A percentile compares a stretch with the other conserved stretches of the same genome.
Evolutionary conservation across 352 stramenopile genomes (phyloP).

Genomic region (Phytopythium chamaehyphon): DNA sequence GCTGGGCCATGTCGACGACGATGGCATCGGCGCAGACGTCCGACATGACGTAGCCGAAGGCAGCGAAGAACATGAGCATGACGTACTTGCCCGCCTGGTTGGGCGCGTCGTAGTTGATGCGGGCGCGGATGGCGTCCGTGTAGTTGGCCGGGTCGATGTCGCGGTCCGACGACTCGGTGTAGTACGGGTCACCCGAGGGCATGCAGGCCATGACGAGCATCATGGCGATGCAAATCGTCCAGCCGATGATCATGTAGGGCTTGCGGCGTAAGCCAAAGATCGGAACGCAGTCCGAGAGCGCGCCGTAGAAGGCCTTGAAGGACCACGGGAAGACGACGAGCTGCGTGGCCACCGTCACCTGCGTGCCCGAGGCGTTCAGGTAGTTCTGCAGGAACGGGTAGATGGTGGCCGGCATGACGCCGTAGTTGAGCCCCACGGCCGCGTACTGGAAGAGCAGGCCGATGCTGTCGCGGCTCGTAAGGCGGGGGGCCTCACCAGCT

Average conservation of each 20-base stretch:
- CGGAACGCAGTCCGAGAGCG: slow-evolving; percentile 5
- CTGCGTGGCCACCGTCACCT: slow-evolving; percentile 13
- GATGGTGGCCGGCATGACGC: slow-evolving; percentile 20
- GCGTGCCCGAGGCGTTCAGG: slow-evolving; percentile 23
- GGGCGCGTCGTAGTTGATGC: slow-evolving; percentile 17
- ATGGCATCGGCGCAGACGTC: slow-evolving; percentile 45
- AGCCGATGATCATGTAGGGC: slow-evolving; percentile 35
- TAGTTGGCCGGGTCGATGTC: slow-evolving; percentile 13
- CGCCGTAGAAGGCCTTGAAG: slow-evolving; percentile 52
- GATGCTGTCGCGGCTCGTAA: slow-evolving; percentile 27
- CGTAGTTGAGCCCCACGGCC: slow-evolving; percentile 26
- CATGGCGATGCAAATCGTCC: slow-evolving; percentile 21
- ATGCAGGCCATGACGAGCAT: slow-evolving; percentile 25
- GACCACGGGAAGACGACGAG: slow-evolving; percentile 59
- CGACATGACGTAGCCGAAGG: slow-evolving; percentile 19
- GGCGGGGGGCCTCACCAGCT: slow-evolving; percentile 19
- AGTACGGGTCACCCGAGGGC: slow-evolving; percentile 28
- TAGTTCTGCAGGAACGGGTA: slow-evolving; percentile 51
- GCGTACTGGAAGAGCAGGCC: slow-evolving; percentile 12
- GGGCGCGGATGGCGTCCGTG: slow-evolving; percentile 13
- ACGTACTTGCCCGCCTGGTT: slow-evolving; percentile 24
- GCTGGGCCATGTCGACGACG: slow-evolving; percentile 30
- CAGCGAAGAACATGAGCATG: slow-evolving; percentile 42
- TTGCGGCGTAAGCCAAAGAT: slow-evolving; percentile 17
- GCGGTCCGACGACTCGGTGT: slow-evolving; percentile 12